Evolutionary conservation across 73 alveolate genomes (phyloP).

Genomic region (Paramecium octaurelia): DNA sequence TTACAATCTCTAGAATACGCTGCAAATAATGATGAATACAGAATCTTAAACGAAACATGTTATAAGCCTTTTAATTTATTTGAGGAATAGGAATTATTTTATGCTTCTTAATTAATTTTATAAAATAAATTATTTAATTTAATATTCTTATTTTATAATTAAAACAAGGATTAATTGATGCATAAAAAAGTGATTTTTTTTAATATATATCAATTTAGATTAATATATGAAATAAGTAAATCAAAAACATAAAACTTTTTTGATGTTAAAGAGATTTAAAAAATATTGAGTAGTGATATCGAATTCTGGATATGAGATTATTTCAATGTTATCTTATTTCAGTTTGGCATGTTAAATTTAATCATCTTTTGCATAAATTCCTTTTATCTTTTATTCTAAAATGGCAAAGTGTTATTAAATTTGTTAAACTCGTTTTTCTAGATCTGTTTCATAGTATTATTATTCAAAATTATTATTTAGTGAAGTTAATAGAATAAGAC

Average conservation of each 20-base stretch:
- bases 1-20: too few relatives aligned
- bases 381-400: not conserved
- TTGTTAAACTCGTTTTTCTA: not conserved
- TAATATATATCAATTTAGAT: too few relatives aligned
- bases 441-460: not conserved
- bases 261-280: not conserved
- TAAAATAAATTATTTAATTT: too few relatives aligned
- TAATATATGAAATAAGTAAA: not conserved
- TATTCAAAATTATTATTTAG: not conserved
- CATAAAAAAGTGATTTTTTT: too few relatives aligned
- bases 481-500: not conserved
- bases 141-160: too few relatives aligned
- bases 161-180: not conserved
- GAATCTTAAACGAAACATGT: not conserved
- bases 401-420: not conserved
- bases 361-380: not conserved
- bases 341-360: not conserved
- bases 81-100: too few relatives aligned
- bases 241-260: not conserved
- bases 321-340: not conserved
- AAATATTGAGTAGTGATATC: not conserved
- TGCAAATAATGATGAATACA: not conserved
- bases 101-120: not conserved
- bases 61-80: too few relatives aligned
- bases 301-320: not conserved